A percentile compares a stretch with the other conserved stretches of the same genome.
phyloP scores from a whole-genome alignment of 192 early-diverging fungal genomes.

The Helicostylum pulchrum region DNA sequence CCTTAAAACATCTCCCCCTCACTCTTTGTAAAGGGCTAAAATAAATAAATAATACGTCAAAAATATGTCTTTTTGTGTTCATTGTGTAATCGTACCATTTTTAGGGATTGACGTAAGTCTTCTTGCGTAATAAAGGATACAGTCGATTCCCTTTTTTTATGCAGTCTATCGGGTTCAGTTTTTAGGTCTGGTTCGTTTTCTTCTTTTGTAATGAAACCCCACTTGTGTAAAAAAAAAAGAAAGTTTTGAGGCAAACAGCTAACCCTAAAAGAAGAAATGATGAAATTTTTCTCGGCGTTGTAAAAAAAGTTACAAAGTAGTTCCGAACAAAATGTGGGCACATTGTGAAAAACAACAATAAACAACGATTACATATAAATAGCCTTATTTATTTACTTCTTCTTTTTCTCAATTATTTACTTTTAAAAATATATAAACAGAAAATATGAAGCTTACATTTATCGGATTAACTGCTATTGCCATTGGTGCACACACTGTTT shows the following conservation, averaged over 20 bases:
- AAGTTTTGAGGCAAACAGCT: too few relatives aligned
- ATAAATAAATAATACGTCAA: constrained; percentile 8
- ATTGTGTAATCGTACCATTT: neutral
- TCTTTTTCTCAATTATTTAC: neutral
- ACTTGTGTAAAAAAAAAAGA: too few relatives aligned
- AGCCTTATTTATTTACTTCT: neutral
- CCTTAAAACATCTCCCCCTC: neutral
- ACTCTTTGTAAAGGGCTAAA: neutral
- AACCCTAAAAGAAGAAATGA: too few relatives aligned
- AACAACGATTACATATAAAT: constrained; percentile 6
- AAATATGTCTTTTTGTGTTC: neutral
- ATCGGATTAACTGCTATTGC: constrained; percentile 3
- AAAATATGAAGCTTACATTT: constrained; percentile 5
- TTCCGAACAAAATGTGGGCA: too few relatives aligned
- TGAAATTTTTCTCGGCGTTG: too few relatives aligned
- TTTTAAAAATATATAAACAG: too few relatives aligned
- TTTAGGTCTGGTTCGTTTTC: too few relatives aligned
- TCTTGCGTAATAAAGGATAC: neutral
- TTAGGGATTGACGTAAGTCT: neutral
- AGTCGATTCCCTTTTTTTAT: neutral
- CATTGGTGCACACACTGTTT: neutral
- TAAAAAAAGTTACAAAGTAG: too few relatives aligned
- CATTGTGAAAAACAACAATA: too few relatives aligned
- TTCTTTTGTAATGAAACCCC: too few relatives aligned
- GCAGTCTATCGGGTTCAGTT: too few relatives aligned